phyloP scores from a whole-genome alignment of 2,329 filamentous ascomycete genomes.

The Colletotrichum lini region DNA sequence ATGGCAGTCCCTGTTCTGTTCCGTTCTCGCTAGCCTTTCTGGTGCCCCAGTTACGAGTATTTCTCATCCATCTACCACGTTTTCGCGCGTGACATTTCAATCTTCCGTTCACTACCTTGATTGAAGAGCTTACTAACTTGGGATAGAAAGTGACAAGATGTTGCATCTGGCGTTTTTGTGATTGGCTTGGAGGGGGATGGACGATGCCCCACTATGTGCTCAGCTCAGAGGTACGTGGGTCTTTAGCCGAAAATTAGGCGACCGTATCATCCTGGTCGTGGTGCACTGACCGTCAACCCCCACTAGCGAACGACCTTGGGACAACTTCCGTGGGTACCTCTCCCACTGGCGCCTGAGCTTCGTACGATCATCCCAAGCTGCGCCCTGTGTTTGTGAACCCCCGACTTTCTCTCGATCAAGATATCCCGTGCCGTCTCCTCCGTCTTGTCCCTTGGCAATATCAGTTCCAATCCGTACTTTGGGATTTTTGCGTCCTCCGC shows the following conservation, averaged over 20 bases:
- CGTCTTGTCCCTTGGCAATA: background rate
- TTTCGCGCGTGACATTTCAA: too few species aligned
- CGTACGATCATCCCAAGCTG: constrained; percentile 18
- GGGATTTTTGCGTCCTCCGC: background rate
- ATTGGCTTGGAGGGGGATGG: constrained; percentile 6
- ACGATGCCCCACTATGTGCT: background rate
- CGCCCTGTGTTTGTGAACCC: background rate
- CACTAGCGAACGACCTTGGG: constrained; percentile 20
- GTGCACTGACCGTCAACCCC: constrained; percentile 32
- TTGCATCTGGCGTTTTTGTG: background rate
- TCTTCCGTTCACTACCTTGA: background rate
- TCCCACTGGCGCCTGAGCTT: constrained; percentile 16
- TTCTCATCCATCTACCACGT: too few species aligned
- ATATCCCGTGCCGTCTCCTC: background rate
- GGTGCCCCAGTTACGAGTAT: too few species aligned
- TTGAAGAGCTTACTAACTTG: background rate
- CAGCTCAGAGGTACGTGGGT: too few species aligned
- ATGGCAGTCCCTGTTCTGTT: background rate
- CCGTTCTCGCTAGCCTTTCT: too few species aligned
- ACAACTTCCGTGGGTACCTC: constrained; percentile 12
- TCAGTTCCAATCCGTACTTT: background rate
- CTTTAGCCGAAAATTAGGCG: constrained; percentile 31
- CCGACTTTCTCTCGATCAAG: background rate
- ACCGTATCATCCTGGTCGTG: background rate
- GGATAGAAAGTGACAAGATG: background rate